Base-by-base conservation (phyloP, 345 rosid genomes). In the Excoecaria agallocha region DNA sequence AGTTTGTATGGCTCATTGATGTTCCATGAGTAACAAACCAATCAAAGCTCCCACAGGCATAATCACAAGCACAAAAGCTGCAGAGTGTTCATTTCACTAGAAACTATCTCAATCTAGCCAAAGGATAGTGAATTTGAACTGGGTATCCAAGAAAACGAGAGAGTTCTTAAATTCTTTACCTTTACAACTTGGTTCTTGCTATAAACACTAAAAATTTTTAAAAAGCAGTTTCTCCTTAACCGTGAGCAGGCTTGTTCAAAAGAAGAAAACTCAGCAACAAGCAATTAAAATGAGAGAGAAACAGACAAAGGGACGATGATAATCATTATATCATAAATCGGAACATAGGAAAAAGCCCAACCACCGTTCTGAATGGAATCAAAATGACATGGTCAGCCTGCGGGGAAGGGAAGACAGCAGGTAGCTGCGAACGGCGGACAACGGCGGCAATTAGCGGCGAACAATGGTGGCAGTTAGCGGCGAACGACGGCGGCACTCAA, bases 21-120 rank as follows among this genome's bases (percentile, higher is more conserved):
- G 99, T 93, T 77, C 98, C 99, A 73, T 95, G 99, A 72, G 98
- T 95, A 63, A 98, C 93, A 85, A 95, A 95, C 98, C 97, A 22
- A 20, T 17, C 55, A 71, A 25, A 46, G 45, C 20, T 39, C 57
- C 15, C 2, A 52, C 19, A 52, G 19, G 56, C 56, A 17, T 51
- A 35, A 24, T 46, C 12, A 9, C 17, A 68, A 12, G n/a, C n/a
- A n/a, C n/a, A n/a, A n/a, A n/a, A n/a, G n/a, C n/a, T n/a, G n/a
- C n/a, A n/a, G n/a, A n/a, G n/a, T n/a, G n/a, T n/a, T n/a, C n/a
- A n/a, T n/a, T n/a, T n/a, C n/a, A n/a, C n/a, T n/a, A n/a, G n/a
- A 59, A 24, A 3, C 38, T 7, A 61, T 3, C 65, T 61, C 65
- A 62, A 3, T 37, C 46, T 16, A 39, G 5, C n/a, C 8, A 6